phyloP scores from a whole-genome alignment of 768 basidiomycete genomes.

The Podaxis sp. region DNA sequence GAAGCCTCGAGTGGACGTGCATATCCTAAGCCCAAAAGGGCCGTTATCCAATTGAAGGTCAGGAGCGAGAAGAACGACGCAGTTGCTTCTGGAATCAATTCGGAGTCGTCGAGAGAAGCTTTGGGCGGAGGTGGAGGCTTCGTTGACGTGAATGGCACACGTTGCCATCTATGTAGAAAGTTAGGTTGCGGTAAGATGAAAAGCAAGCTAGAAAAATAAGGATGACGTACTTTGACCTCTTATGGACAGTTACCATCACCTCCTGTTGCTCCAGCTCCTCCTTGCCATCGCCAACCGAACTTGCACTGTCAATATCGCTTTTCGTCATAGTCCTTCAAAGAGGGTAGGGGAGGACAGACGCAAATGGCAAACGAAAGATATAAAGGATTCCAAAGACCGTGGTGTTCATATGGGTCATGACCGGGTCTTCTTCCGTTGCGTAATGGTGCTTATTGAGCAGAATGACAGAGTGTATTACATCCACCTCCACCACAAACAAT shows the following conservation, averaged over 20 bases:
- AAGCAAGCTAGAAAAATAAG: background rate
- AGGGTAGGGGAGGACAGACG: background rate
- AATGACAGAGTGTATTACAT: background rate
- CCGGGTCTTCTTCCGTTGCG: conserved; percentile 10
- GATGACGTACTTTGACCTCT: conserved; percentile 13
- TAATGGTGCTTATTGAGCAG: conserved; percentile 13
- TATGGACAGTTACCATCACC: conserved; percentile 1
- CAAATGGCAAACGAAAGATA: background rate
- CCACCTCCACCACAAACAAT: background rate
- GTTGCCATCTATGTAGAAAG: conserved; percentile 24
- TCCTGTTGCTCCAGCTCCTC: conserved; percentile 6
- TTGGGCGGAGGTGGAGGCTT: conserved; percentile 45
- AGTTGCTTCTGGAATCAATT: conserved; percentile 61
- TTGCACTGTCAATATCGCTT: conserved; percentile 5
- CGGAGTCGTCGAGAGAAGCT: conserved; percentile 57
- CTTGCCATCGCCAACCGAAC: conserved; percentile 4
- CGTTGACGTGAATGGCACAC: conserved; percentile 40
- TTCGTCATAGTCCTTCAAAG: conserved; percentile 4
- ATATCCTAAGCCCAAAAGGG: conserved; percentile 73
- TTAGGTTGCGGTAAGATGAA: background rate
- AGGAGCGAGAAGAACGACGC: conserved; percentile 60
- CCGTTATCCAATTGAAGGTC: conserved; percentile 76
- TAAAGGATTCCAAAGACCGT: background rate
- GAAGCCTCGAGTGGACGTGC: conserved; percentile 76
- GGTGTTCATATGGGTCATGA: background rate